Base-by-base conservation (phyloP, 169 alveolate species). In the Cryptosporidium muris region DNA sequence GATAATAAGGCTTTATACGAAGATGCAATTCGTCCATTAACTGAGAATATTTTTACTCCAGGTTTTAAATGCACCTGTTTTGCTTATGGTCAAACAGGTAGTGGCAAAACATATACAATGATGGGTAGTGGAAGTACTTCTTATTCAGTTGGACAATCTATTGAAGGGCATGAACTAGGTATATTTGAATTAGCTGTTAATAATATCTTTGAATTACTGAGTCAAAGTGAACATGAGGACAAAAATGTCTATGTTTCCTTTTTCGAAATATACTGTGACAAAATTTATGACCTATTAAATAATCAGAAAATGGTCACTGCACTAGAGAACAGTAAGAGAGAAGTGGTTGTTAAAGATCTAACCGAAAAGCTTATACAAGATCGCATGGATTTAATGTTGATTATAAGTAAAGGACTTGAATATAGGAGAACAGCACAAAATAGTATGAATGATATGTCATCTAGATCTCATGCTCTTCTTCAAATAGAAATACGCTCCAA, bases 241-340 rank as follows among this genome's bases (percentile, higher is more conserved):
- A 92, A 89, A 51, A 92, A 92, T 34, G 91, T 96, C 37, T 89
- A 88, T 82, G 96, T 98, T 42, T 95, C 99, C 60, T 98, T 98
- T 93, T 98, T 96, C 88, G 99, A 98, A 91, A 98, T 98, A 63
- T 98, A 98, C 89, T 97, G 99, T 82, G 99, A 99, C 51, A 97
- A 97, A 91, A 95, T 98, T 43, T 97, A 94, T 80, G 99, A 98
- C 91, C 92, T 98, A 56, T 95, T 98, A 36, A 98, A 98, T 89
- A 96, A 97, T 63, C 92, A 95, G 88, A 93, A 92, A 89, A 85
- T 92, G 81, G 91, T 92, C 60, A 94, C 91, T 11, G 96, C 96
- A 14, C 81, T 93, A 89, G 97, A 93, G 89, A 94, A 94, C 64
- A 95, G 96, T 3, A 96, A 94, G 88, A 95, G 97, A 56, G 98